These are phyloP conservation scores for Podospora appendiculata DNA, from an alignment of 495 filamentous ascomycete species.

Conservation along the genomic window DNA sequence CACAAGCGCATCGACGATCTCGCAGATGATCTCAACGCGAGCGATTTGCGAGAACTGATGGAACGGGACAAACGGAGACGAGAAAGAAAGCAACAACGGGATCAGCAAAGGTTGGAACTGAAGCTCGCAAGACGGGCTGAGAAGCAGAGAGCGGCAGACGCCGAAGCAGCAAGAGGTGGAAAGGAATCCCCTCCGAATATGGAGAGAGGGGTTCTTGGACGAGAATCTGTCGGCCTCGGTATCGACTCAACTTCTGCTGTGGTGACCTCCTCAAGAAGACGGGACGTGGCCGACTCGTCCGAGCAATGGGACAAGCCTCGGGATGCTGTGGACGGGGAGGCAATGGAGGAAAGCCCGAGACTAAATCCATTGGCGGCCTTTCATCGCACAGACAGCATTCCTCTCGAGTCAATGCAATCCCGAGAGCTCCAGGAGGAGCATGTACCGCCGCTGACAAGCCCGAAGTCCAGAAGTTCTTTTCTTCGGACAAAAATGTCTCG, in stretches of 20 bases:
- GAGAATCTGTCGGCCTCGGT: constrained; percentile 39
- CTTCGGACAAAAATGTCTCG: constrained; percentile 29
- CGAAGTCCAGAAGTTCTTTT: constrained; percentile 21
- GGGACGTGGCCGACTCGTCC: constrained; percentile 16
- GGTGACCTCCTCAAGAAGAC: constrained; percentile 37
- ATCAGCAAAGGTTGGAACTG: constrained; percentile 62
- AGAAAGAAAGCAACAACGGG: constrained; percentile 63
- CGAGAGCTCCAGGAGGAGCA: constrained; percentile 5
- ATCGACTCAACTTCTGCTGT: constrained; percentile 36
- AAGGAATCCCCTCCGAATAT: constrained; percentile 44
- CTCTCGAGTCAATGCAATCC: constrained; percentile 2
- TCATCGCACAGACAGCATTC: constrained; percentile 29
- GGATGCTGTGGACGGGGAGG: constrained; percentile 5
- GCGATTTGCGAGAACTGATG: constrained; percentile 72
- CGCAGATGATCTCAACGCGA: constrained; percentile 73
- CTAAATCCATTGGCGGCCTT: constrained; percentile 22
- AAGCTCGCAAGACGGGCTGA: constrained; percentile 62
- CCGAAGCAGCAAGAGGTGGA: constrained; percentile 29
- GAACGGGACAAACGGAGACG: constrained; percentile 73
- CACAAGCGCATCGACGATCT: constrained; percentile 69
- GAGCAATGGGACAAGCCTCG: constrained; percentile 13
- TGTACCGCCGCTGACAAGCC: constrained; percentile 8
- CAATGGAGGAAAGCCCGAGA: constrained; percentile 5
- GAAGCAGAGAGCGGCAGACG: constrained; percentile 48
- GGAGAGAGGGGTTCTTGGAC: constrained; percentile 46